Percentiles rank a stretch among this genome's conserved stretches.
phyloP scores from a whole-genome alignment of 495 filamentous ascomycete genomes.

The Neurospora cerealis region DNA sequence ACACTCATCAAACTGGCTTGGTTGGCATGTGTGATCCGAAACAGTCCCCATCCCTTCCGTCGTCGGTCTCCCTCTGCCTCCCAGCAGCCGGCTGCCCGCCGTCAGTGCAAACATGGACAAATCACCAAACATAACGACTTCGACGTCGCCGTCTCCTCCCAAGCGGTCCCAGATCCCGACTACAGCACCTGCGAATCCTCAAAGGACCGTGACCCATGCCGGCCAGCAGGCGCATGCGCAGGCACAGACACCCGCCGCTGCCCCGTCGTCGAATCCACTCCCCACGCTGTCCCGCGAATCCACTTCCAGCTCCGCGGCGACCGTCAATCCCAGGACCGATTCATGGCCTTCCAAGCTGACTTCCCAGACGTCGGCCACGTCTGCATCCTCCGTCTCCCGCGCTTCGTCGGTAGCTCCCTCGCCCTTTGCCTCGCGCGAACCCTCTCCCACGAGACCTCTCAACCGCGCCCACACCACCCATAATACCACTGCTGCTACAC shows the following conservation, averaged over 20 bases:
- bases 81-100: constrained; percentile 1
- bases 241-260: neutral
- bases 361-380: constrained; percentile 23
- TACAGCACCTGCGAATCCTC: neutral
- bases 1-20: constrained; percentile 17
- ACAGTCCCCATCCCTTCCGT: constrained; percentile 10
- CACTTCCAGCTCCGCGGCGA: constrained; percentile 27
- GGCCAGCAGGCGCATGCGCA: neutral
- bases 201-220: neutral
- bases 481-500: neutral
- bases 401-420: constrained; percentile 36
- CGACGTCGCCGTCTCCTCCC: constrained; percentile 5
- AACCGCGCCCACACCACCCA: neutral
- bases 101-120: constrained; percentile 27
- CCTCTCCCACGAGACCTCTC: constrained; percentile 35
- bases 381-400: constrained; percentile 22
- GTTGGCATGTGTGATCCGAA: constrained; percentile 20
- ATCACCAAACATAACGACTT: constrained; percentile 14
- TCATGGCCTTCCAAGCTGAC: constrained; percentile 18
- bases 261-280: neutral
- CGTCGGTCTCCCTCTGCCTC: constrained; percentile 1
- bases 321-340: constrained; percentile 34
- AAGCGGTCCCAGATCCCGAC: constrained; percentile 2
- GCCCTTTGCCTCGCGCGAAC: constrained; percentile 38
- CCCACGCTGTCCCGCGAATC: constrained; percentile 24